Evolutionary conservation across 2,329 filamentous ascomycete genomes (phyloP).

Genomic region (Neonectria hederae): DNA sequence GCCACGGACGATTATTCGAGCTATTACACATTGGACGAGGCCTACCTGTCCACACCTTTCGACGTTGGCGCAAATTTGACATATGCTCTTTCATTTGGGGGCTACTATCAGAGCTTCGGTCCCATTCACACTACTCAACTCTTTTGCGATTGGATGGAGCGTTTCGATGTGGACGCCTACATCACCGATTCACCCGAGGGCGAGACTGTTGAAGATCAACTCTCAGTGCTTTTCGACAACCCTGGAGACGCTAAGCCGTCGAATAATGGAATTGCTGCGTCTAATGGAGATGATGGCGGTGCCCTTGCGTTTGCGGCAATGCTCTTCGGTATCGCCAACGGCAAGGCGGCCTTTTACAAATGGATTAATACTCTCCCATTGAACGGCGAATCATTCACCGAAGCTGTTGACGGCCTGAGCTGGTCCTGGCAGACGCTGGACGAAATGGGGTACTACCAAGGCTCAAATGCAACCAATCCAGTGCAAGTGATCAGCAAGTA

Average conservation of each 20-base stretch:
- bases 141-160: conserved; percentile 22
- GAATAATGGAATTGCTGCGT: conserved; percentile 12
- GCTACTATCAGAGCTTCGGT: conserved; percentile 13
- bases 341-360: background rate
- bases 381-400: conserved; percentile 35
- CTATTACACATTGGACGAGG: background rate
- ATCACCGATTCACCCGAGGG: background rate
- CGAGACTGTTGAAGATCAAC: background rate
- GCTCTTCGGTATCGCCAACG: conserved; percentile 19
- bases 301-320: conserved; percentile 18
- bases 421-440: conserved; percentile 30
- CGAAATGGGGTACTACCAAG: conserved; percentile 27
- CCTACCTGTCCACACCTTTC: background rate
- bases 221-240: conserved; percentile 7
- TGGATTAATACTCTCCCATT: background rate
- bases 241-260: background rate
- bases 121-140: conserved; percentile 4
- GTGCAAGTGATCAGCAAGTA: conserved; percentile 15
- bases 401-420: conserved; percentile 34
- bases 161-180: conserved; percentile 10
- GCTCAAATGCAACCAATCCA: conserved; percentile 22
- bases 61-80: conserved; percentile 8
- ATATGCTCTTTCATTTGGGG: conserved; percentile 15
- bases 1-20: background rate
- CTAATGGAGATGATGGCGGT: conserved; percentile 12